Base-by-base conservation (phyloP, 2,329 filamentous ascomycete genomes). In the Plectosphaerella cucumerina region DNA sequence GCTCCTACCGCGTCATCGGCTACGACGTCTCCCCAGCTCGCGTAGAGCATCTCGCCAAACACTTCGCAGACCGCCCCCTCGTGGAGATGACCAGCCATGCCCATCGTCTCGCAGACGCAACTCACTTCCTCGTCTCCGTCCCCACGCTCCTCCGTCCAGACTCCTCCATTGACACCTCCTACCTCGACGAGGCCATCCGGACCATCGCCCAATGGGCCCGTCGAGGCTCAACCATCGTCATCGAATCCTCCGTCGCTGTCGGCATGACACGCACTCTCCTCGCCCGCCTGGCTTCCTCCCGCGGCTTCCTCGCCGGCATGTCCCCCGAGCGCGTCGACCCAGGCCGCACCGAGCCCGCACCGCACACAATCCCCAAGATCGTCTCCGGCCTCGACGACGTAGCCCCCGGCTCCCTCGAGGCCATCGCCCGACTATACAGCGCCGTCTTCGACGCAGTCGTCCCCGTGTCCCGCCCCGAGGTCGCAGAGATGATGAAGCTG, bases 1-100 rank as follows among this genome's bases (percentile, higher is more conserved):
- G 54, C 2, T 58, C 62, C 15, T 76, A 70, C 54, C 54, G 63
- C 15, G 68, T 77, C 6, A 60, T 80, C 37, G 76, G 71, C n/a
- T 78, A 73, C 57, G 76, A 79, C 50, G 66, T 79, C 5, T 76
- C 71, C 1, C 60, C 67, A 20, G 53, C 62, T 15, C 70, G 75
- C 21, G 58, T 73, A 10, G 56, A 60, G 11, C 56, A 67, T 9
- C 56, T 77, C 18, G 49, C 62, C 42, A 48, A 61, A 31, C 57
- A 64, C 11, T 62, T 67, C 47, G 51, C 49, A 4, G 37, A 50
- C 14, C 64, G 60, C 20, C 61, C 56, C 39, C 62, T 60, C 10
- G 62, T 69, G 26, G 60, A 58, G 5, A 69, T 76, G 57, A 75
- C 75, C 1, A 50, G 49, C 41, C 55, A 52, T 23, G 57, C 70